These are phyloP conservation scores for Mrakia hoshinonis DNA, from an alignment of 768 basidiomycete genomes.

Conservation along the genomic window DNA sequence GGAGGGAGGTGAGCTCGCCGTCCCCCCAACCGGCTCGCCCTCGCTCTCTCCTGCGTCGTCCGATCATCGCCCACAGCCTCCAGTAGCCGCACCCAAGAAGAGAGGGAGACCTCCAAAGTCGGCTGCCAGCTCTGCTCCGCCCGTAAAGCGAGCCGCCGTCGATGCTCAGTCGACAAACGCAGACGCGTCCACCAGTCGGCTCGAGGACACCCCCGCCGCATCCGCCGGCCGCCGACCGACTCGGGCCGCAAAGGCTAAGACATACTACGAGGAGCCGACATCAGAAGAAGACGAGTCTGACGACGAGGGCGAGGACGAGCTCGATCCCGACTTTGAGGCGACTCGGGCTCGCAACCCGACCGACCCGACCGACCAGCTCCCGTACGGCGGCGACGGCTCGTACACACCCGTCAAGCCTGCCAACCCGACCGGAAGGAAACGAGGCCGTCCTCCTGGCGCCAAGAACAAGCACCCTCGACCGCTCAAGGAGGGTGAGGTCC, in stretches of 20 bases:
- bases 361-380: neutral
- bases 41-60: neutral
- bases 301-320: neutral
- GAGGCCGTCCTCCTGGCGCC: slow-evolving; percentile 3
- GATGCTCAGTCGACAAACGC: neutral
- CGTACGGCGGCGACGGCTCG: neutral
- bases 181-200: neutral
- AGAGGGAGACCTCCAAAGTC: neutral
- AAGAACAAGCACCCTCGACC: neutral
- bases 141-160: too few relatives aligned
- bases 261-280: neutral
- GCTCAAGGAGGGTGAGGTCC: neutral
- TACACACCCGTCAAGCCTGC: neutral
- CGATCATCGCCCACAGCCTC: slow-evolving; percentile 2
- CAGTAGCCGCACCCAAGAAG: neutral
- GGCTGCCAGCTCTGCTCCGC: too few relatives aligned
- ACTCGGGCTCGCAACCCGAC: neutral
- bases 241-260: neutral
- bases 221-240: neutral
- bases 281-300: neutral
- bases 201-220: neutral
- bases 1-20: neutral
- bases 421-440: neutral
- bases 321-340: neutral
- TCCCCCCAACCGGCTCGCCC: neutral